Conservation (phyloP, 139 green algal species). For the Nannochloris sp. region DNA sequence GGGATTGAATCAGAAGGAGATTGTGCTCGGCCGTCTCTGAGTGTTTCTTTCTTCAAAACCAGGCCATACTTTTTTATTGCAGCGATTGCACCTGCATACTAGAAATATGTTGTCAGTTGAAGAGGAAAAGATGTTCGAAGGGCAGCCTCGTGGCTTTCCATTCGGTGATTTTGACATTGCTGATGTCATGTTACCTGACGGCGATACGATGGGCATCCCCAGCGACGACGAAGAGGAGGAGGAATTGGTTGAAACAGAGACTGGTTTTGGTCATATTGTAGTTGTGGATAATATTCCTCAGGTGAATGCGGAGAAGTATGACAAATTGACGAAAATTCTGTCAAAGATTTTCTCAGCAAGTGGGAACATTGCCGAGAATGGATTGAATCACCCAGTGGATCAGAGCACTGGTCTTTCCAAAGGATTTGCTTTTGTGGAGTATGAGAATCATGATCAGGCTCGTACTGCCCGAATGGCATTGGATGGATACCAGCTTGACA, state of each 20-base stretch:
- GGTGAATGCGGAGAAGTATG: slow-evolving; percentile 82
- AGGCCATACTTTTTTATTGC: neutral
- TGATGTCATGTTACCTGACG: slow-evolving; percentile 77
- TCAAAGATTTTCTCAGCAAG: slow-evolving; percentile 82
- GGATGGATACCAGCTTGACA: slow-evolving; percentile 92
- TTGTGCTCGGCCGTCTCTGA: too few species aligned
- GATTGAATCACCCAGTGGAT: slow-evolving; percentile 84
- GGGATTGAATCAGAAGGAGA: too few species aligned
- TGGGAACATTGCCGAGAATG: slow-evolving; percentile 72
- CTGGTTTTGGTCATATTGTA: slow-evolving; percentile 85
- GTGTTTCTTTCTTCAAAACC: neutral
- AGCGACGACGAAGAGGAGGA: slow-evolving; percentile 78
- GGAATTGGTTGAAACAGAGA: slow-evolving; percentile 75
- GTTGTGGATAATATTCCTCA: slow-evolving; percentile 91
- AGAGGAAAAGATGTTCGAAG: slow-evolving; percentile 33
- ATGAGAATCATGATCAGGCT: slow-evolving; percentile 47
- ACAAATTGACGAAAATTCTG: slow-evolving; percentile 87
- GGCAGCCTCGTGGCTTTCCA: slow-evolving; percentile 71
- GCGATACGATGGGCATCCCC: slow-evolving; percentile 80
- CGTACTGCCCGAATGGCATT: slow-evolving; percentile 11
- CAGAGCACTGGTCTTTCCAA: slow-evolving; percentile 59
- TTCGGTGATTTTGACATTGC: slow-evolving; percentile 71
- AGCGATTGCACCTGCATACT: neutral
- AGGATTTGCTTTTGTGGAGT: slow-evolving; percentile 95
- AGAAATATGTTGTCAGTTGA: neutral